Conservation (phyloP, 805 yeast species). For the Scheffersomyces coipomensis region DNA sequence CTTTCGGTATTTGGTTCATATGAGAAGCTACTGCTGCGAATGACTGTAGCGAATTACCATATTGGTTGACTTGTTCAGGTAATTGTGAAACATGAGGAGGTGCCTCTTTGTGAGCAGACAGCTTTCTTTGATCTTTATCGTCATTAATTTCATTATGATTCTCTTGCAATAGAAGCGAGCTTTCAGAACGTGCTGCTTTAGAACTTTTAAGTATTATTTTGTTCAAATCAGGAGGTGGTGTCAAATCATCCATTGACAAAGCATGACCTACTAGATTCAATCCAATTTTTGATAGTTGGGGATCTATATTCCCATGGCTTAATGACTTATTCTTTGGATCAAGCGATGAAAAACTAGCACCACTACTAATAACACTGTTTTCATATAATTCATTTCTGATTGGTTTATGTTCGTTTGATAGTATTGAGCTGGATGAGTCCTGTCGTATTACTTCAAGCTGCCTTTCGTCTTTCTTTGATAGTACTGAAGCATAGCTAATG, state of each 20-base stretch:
- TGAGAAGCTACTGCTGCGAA: slow-evolving; percentile 32
- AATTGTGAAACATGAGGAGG: not conserved
- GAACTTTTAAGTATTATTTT: not conserved
- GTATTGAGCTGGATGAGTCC: no score
- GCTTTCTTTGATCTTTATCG: no score
- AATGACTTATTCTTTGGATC: slow-evolving; percentile 11
- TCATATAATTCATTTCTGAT: slow-evolving; percentile 14
- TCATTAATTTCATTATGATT: no score
- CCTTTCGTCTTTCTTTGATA: no score
- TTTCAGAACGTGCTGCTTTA: no score
- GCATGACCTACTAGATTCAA: slow-evolving; percentile 28
- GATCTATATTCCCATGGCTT: not conserved
- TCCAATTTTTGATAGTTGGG: slow-evolving; percentile 18
- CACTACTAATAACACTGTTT: slow-evolving; percentile 1
- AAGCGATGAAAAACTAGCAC: slow-evolving; percentile 11
- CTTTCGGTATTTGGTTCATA: slow-evolving; percentile 32
- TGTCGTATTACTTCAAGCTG: no score
- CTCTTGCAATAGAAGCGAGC: no score
- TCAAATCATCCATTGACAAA: slow-evolving; percentile 22
- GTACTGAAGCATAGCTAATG: slow-evolving; percentile 20
- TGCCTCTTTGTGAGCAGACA: not conserved
- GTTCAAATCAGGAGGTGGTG: slow-evolving; percentile 16
- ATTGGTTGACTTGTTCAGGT: not conserved
- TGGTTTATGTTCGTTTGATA: not conserved
- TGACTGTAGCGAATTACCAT: slow-evolving; percentile 23